phyloP scores from a whole-genome alignment of 1,284 basidiomycete genomes.

The Athelia psychrophila region DNA sequence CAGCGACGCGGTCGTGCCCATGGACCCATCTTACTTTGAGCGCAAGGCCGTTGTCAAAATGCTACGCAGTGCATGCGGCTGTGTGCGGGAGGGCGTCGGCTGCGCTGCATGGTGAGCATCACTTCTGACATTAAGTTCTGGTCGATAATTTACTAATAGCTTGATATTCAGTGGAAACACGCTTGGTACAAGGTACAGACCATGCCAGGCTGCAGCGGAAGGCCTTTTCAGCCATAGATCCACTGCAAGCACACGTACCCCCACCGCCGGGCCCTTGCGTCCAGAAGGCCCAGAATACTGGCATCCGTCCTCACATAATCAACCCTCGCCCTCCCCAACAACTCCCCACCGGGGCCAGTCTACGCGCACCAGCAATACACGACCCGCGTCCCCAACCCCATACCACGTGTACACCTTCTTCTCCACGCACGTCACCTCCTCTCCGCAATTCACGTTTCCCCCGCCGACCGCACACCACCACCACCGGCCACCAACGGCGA shows the following conservation, averaged over 20 bases:
- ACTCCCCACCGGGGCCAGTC: neutral
- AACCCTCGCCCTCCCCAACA: neutral
- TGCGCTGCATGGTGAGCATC: conserved; percentile 56
- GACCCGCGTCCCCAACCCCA: conserved; percentile 17
- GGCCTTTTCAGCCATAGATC: conserved; percentile 33
- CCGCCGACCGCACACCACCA: neutral
- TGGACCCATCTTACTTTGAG: conserved; percentile 56
- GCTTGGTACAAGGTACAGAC: conserved; percentile 57
- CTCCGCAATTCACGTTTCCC: conserved; percentile 24
- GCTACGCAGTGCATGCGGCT: conserved; percentile 56
- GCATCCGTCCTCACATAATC: conserved; percentile 22
- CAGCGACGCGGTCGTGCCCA: conserved; percentile 42
- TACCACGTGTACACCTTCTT: conserved; percentile 48
- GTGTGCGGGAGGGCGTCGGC: conserved; percentile 60
- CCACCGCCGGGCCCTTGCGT: conserved; percentile 24
- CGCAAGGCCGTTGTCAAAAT: conserved; percentile 42
- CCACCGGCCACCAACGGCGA: neutral
- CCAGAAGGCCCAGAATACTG: conserved; percentile 47
- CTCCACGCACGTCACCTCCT: conserved; percentile 36
- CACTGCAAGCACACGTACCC: conserved; percentile 8
- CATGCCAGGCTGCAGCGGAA: conserved; percentile 55
- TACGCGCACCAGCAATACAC: neutral
- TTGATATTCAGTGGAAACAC: conserved; percentile 49
- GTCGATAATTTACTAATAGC: conserved; percentile 8
- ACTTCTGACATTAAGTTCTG: conserved; percentile 6